phyloP scores from a whole-genome alignment of 2,329 filamentous ascomycete species.

The Didymosphaeria variabile region DNA sequence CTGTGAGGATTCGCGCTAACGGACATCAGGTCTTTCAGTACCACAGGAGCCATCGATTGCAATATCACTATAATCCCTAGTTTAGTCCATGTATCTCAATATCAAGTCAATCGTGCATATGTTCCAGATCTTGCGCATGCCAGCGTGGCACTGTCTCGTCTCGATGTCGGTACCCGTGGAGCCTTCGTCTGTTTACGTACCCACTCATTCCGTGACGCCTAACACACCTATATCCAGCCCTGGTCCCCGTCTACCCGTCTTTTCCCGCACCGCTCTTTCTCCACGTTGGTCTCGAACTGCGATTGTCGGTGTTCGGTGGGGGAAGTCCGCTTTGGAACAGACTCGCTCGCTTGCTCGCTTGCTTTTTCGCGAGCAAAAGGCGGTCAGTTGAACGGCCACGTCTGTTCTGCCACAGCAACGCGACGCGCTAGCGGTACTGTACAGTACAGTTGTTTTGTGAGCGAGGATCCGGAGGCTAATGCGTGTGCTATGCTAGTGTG shows the following conservation, averaged over 20 bases:
- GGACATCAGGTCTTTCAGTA: constrained; percentile 11
- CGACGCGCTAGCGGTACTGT: not conserved
- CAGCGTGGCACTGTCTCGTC: constrained; percentile 19
- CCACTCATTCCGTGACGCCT: too few species aligned
- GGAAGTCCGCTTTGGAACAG: not conserved
- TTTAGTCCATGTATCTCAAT: constrained; percentile 7
- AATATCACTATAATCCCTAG: constrained; percentile 10
- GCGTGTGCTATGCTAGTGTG: not conserved
- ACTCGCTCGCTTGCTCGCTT: not conserved
- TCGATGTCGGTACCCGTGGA: constrained; percentile 2
- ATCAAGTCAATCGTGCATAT: constrained; percentile 10
- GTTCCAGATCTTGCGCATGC: constrained; percentile 7
- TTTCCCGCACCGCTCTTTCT: not conserved
- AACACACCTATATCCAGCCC: too few species aligned
- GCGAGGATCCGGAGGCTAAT: not conserved
- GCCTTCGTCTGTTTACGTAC: not conserved
- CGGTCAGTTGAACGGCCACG: constrained; percentile 8
- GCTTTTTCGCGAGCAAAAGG: constrained; percentile 7
- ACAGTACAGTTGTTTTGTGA: not conserved
- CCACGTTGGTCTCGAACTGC: constrained; percentile 1
- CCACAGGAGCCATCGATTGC: not conserved
- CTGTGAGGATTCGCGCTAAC: constrained; percentile 7
- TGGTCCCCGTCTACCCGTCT: not conserved
- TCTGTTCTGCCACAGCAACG: not conserved
- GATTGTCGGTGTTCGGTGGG: constrained; percentile 16